Percentiles rank a stretch among this genome's conserved stretches.
These are phyloP conservation scores for Akanthomyces muscarius DNA, from an alignment of 2,329 filamentous ascomycete species.

Conservation along the genomic window DNA sequence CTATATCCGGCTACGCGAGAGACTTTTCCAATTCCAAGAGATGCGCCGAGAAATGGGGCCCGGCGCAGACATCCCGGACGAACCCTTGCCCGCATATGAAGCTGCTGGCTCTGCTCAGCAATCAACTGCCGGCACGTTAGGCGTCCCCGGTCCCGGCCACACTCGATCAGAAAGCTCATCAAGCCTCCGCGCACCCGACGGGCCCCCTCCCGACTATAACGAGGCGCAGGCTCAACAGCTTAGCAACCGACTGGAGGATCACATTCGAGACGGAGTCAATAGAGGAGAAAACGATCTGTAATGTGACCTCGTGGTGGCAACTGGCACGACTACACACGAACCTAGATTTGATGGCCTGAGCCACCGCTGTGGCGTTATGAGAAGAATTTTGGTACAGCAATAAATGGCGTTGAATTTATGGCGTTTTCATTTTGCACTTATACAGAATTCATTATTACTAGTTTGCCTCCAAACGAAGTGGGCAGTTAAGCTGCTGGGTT, in stretches of 20 bases:
- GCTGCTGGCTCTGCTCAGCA: conserved; percentile 40
- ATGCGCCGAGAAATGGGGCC: conserved; percentile 65
- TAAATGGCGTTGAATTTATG: conserved; percentile 8
- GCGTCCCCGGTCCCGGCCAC: conserved; percentile 24
- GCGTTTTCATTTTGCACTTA: not conserved
- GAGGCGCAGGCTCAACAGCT: conserved; percentile 75
- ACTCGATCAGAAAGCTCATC: conserved; percentile 35
- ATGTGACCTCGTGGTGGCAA: conserved; percentile 5
- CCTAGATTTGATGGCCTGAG: conserved; percentile 6
- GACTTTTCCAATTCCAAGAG: conserved; percentile 75
- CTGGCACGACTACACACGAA: not conserved
- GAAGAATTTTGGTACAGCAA: conserved; percentile 1
- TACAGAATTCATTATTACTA: not conserved
- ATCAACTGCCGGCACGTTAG: conserved; percentile 25
- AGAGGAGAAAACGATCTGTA: conserved; percentile 38
- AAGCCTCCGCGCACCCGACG: conserved; percentile 51
- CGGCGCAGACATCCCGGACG: conserved; percentile 65
- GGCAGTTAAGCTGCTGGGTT: not conserved
- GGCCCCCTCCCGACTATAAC: conserved; percentile 88
- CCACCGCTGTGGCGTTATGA: conserved; percentile 3
- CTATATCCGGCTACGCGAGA: conserved; percentile 81
- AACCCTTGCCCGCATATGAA: conserved; percentile 86
- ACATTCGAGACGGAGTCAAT: conserved; percentile 70
- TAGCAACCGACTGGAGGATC: conserved; percentile 59
- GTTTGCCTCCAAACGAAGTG: not conserved